These are phyloP conservation scores for Papiliotrema fonsecae DNA, from an alignment of 1,284 basidiomycete genomes.

Conservation along the genomic window DNA sequence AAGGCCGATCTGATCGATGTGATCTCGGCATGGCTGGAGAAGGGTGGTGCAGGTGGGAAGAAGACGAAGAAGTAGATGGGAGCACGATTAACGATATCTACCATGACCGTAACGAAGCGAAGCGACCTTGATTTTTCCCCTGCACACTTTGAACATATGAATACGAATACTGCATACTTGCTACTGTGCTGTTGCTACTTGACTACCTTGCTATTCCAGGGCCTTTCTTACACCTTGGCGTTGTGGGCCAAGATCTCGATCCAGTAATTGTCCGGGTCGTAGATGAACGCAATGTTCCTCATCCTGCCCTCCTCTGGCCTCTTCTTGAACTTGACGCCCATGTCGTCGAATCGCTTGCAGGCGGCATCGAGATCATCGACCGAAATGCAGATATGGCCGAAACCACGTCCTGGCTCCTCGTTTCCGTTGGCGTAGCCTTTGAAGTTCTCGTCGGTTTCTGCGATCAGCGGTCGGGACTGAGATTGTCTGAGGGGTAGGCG, in stretches of 20 bases:
- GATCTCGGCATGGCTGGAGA: constrained; percentile 22
- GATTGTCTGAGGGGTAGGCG: not conserved
- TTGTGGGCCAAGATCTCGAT: constrained; percentile 50
- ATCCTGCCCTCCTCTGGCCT: constrained; percentile 78
- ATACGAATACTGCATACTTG: not conserved
- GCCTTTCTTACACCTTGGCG: constrained; percentile 6
- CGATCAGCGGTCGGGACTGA: constrained; percentile 1
- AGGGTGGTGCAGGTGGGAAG: constrained; percentile 12
- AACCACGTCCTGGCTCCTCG: constrained; percentile 70
- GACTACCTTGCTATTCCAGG: not conserved
- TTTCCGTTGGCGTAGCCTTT: constrained; percentile 78
- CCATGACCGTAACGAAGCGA: too few relatives aligned
- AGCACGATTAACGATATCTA: too few relatives aligned
- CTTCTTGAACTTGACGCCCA: constrained; percentile 86
- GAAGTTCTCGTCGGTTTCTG: constrained; percentile 65
- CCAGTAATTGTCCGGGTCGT: constrained; percentile 76
- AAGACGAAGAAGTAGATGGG: constrained; percentile 17
- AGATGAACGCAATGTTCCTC: constrained; percentile 69
- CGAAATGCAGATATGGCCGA: constrained; percentile 75
- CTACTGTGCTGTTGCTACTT: too few relatives aligned
- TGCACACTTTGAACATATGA: not conserved
- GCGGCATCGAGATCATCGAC: constrained; percentile 79
- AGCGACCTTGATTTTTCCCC: not conserved
- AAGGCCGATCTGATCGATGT: constrained; percentile 40
- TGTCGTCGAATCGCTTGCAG: constrained; percentile 74